Percentiles rank a stretch among this genome's conserved stretches.
phyloP scores from a whole-genome alignment of 1,284 basidiomycete species.

The Macrocystidia cucumis region DNA sequence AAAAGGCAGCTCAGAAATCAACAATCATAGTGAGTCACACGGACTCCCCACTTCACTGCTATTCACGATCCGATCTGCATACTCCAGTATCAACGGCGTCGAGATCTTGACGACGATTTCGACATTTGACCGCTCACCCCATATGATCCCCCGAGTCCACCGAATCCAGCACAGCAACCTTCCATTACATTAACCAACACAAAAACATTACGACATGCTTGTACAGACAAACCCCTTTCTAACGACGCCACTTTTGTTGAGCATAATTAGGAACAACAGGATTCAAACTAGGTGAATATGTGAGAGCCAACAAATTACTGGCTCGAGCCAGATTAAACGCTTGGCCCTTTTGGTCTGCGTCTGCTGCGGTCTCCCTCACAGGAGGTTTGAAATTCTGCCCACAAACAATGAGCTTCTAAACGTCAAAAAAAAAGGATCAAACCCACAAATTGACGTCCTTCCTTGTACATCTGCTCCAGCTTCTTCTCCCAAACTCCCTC shows the following conservation, averaged over 20 bases:
- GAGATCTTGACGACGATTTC: conserved; percentile 65
- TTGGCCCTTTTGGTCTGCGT: background rate
- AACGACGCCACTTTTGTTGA: too few relatives aligned
- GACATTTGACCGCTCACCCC: too few relatives aligned
- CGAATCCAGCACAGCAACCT: too few relatives aligned
- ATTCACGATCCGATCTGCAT: too few relatives aligned
- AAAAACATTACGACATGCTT: too few relatives aligned
- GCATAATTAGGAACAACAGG: too few relatives aligned
- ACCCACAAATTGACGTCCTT: conserved; percentile 65
- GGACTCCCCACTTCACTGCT: too few relatives aligned
- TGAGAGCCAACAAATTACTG: too few relatives aligned
- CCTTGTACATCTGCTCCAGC: conserved; percentile 75
- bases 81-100: conserved; percentile 66
- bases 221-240: too few relatives aligned
- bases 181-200: too few relatives aligned
- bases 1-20: conserved; percentile 46
- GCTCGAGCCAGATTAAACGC: background rate
- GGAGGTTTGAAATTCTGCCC: conserved; percentile 57
- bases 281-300: too few relatives aligned
- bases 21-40: conserved; percentile 60
- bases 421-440: background rate
- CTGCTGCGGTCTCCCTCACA: background rate
- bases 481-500: conserved; percentile 81
- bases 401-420: conserved; percentile 2
- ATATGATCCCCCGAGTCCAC: too few relatives aligned